Base-by-base conservation (phyloP, 805 yeast genomes). In the Yarrowia bubula region DNA sequence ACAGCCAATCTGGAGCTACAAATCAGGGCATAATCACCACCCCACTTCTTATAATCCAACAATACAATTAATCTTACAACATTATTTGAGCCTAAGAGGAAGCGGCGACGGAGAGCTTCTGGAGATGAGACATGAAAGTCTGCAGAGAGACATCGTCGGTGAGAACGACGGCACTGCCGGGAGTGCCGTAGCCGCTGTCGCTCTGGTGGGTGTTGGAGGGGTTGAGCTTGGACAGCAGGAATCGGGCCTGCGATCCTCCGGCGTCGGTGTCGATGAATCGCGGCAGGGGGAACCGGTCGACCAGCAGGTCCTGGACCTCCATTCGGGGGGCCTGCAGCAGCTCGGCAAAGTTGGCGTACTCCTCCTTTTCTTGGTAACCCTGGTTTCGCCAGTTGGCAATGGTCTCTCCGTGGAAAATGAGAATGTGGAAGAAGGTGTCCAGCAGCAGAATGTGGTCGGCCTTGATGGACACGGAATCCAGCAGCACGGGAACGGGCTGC, bases 61-160 rank as follows among this genome's bases (percentile, higher is more conserved):
- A 48, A 48, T 48, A 48, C 55, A 47, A 47, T 48, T 48, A 48
- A 51, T 39, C 60, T 51, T 51, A 51, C 60, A 48, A 32, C 28
- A 47, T 46, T n/a, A 50, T 33, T 17, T 50, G 11, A 15, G 32
- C 32, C 62, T 58, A 67, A 22, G 71, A 66, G 42, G 67, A 69
- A 28, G 82, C 82, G 66, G 78, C 76, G 47, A 93, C 98, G 64
- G 93, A 96, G 69, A 92, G 85, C 77, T 90, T 90, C 75, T 92
- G 96, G 74, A 95, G 84, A 77, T 95, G 98, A 60, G 88, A 83
- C 96, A 95, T 93, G 78, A 95, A 95, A 53, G 92, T 92, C 79
- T 93, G 97, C 76, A 95, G 81, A 64, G 93, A 87, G 61, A 95
- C 97, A 78, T 95, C 99, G 78, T 95, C 99, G 28, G 99, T 95